Conservation (phyloP, 495 filamentous ascomycete species). For the Talaromyces adpressus region DNA sequence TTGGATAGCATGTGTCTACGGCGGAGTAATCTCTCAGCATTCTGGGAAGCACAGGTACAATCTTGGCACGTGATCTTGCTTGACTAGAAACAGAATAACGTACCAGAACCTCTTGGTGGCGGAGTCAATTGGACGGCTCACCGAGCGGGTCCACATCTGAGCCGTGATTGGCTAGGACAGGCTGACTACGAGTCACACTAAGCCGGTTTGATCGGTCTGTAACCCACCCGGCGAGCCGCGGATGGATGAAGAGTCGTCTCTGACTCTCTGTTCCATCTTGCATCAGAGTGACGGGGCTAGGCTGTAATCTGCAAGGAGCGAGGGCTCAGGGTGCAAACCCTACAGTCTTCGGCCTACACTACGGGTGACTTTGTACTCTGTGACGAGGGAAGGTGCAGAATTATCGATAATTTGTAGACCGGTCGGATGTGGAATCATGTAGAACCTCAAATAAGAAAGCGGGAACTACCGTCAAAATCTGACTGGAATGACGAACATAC, state of each 20-base stretch:
- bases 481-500: not conserved
- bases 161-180: not conserved
- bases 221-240: conserved; percentile 2
- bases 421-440: not conserved
- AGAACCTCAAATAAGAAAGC: not conserved
- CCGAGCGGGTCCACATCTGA: not conserved
- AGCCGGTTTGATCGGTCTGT: not conserved
- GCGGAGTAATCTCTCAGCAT: not conserved
- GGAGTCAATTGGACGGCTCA: not conserved
- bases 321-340: conserved; percentile 19
- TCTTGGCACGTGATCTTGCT: not conserved
- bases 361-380: not conserved
- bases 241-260: not conserved
- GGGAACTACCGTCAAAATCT: not conserved
- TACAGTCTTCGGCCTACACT: not conserved
- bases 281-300: conserved; percentile 15
- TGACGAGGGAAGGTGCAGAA: not conserved
- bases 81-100: not conserved
- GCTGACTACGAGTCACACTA: not conserved
- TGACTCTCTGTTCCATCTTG: conserved; percentile 3
- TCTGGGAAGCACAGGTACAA: not conserved
- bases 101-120: not conserved
- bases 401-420: not conserved
- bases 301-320: conserved; percentile 18
- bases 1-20: not conserved